Percentiles rank a stretch among this genome's conserved stretches.
Evolutionary conservation across 2,329 filamentous ascomycete species (phyloP).

Genomic region (Diplodia sapinea): DNA sequence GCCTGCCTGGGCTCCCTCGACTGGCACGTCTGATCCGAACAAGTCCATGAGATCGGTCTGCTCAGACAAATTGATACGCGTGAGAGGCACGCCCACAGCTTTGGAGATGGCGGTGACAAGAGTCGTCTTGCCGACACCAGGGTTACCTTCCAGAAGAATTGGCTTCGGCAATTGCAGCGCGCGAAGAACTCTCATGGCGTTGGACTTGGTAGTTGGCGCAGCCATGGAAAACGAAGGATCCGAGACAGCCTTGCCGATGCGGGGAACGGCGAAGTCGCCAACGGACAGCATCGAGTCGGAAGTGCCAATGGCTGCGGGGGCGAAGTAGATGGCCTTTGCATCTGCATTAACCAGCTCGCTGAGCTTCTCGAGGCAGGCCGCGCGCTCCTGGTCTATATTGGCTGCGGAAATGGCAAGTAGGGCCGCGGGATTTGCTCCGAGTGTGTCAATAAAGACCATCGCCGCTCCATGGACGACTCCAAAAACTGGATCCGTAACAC

Average conservation of each 20-base stretch:
- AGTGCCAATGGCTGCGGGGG: conserved; percentile 64
- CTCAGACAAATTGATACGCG: conserved; percentile 94
- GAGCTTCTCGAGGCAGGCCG: conserved; percentile 74
- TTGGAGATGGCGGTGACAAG: conserved; percentile 83
- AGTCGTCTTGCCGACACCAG: conserved; percentile 98
- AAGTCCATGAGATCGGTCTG: conserved; percentile 98
- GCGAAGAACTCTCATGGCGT: conserved; percentile 87
- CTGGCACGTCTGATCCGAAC: conserved; percentile 93
- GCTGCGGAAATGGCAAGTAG: conserved; percentile 75
- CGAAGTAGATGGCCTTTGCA: conserved; percentile 68
- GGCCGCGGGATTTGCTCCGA: conserved; percentile 93
- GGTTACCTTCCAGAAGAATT: conserved; percentile 92
- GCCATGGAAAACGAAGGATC: conserved; percentile 76
- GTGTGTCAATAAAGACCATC: conserved; percentile 93
- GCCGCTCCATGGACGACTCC: conserved; percentile 82
- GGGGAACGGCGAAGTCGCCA: conserved; percentile 74
- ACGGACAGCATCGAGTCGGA: conserved; percentile 65
- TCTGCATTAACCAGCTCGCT: conserved; percentile 69
- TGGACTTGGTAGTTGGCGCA: conserved; percentile 86
- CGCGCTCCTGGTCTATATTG: conserved; percentile 73
- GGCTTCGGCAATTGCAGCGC: conserved; percentile 89
- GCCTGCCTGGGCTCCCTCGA: conserved; percentile 89
- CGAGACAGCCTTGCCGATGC: conserved; percentile 55
- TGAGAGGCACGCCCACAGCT: conserved; percentile 80
- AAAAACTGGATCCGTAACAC: conserved; percentile 55